These are phyloP conservation scores for Podaxis sp. DNA, from an alignment of 768 basidiomycete species.

Conservation along the genomic window DNA sequence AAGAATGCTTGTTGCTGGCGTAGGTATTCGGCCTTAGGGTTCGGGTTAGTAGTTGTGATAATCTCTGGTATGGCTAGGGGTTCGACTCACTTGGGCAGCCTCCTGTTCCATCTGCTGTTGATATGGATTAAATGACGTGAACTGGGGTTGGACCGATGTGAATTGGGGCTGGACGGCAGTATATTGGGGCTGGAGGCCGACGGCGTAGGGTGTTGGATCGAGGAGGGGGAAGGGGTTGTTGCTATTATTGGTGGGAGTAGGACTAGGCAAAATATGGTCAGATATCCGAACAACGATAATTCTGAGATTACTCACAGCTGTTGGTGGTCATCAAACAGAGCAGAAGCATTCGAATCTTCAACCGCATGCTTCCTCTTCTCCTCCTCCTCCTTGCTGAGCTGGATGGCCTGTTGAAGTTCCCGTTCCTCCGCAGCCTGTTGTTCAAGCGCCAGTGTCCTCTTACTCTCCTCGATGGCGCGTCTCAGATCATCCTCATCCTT, in stretches of 20 bases:
- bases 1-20: conserved; percentile 70
- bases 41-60: neutral
- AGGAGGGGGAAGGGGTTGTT: conserved; percentile 61
- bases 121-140: conserved; percentile 91
- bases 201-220: conserved; percentile 56
- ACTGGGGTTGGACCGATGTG: conserved; percentile 75
- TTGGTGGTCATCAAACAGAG: conserved; percentile 84
- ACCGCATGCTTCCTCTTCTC: conserved; percentile 63
- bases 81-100: conserved; percentile 51
- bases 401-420: conserved; percentile 81
- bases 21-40: conserved; percentile 60
- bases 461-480: conserved; percentile 88
- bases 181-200: conserved; percentile 51
- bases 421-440: conserved; percentile 70
- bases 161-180: conserved; percentile 70
- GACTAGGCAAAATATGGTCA: conserved; percentile 19
- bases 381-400: conserved; percentile 90
- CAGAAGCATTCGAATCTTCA: conserved; percentile 65
- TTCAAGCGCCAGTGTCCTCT: conserved; percentile 66
- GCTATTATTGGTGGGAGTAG: conserved; percentile 25
- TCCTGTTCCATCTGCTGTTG: conserved; percentile 93
- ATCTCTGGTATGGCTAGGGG: neutral
- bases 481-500: conserved; percentile 81
- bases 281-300: neutral
- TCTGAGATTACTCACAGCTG: conserved; percentile 54